Evolutionary conservation across 768 basidiomycete species (phyloP).

Genomic region (Trametes maxima): DNA sequence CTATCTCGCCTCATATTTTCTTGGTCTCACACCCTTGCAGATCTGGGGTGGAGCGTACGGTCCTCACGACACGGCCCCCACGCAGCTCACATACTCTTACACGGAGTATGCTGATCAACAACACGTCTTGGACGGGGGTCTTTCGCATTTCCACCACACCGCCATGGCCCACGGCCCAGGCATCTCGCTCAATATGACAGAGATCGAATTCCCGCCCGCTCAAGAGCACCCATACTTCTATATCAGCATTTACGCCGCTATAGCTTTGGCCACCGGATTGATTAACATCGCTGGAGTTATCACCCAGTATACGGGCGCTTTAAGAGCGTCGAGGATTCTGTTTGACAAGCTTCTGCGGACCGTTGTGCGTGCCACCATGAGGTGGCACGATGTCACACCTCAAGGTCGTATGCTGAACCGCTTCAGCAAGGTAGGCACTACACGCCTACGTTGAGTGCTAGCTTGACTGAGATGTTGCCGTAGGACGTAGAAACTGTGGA

Average conservation of each 20-base stretch:
- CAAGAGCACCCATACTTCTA: constrained; percentile 70
- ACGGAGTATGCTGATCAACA: constrained; percentile 28
- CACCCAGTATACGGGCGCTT: constrained; percentile 63
- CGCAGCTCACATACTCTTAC: constrained; percentile 3
- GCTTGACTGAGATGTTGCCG: not conserved
- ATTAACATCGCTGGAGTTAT: constrained; percentile 48
- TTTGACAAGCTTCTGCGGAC: constrained; percentile 60
- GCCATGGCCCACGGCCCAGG: constrained; percentile 17
- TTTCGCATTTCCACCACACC: constrained; percentile 29
- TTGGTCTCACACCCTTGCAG: constrained; percentile 32
- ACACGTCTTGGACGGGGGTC: constrained; percentile 25
- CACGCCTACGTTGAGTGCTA: not conserved
- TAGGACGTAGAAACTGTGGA: constrained; percentile 89
- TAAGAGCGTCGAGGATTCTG: constrained; percentile 39
- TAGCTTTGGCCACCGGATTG: constrained; percentile 54
- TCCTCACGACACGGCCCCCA: not conserved
- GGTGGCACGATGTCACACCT: constrained; percentile 84
- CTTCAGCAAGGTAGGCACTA: constrained; percentile 58
- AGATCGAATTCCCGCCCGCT: constrained; percentile 46
- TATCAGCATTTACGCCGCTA: constrained; percentile 63
- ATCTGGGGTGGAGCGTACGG: constrained; percentile 71
- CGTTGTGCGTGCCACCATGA: constrained; percentile 81
- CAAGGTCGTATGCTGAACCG: constrained; percentile 88
- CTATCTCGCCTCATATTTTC: not conserved
- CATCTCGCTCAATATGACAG: not conserved